phyloP scores from a whole-genome alignment of 805 yeast genomes.

The Yarrowia sp. region DNA sequence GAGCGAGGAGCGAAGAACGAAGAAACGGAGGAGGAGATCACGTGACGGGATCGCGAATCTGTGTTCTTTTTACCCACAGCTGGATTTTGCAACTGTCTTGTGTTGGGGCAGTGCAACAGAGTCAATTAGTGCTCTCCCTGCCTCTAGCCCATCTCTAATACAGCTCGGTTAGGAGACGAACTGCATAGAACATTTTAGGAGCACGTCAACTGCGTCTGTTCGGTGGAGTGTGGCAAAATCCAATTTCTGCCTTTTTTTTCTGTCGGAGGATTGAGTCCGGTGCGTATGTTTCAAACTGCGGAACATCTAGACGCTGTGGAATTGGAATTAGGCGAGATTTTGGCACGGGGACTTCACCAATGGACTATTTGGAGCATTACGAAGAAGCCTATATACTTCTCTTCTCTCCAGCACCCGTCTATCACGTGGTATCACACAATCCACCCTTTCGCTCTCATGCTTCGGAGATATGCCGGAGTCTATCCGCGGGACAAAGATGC shows the following conservation, averaged over 20 bases:
- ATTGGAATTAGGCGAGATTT: neutral
- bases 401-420: no score
- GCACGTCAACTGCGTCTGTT: neutral
- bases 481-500: conserved; percentile 4
- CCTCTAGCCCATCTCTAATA: neutral
- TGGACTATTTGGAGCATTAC: no score
- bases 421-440: no score
- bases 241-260: neutral
- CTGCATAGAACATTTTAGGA: neutral
- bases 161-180: neutral
- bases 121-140: no score
- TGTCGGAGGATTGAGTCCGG: conserved; percentile 12
- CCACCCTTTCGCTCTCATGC: no score
- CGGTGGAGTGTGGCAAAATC: neutral
- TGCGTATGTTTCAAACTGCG: neutral
- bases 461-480: conserved; percentile 21
- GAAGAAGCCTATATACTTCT: no score
- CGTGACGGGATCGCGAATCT: neutral
- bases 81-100: no score
- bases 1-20: conserved; percentile 8
- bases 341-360: neutral
- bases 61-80: no score
- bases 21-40: neutral
- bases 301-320: no score
- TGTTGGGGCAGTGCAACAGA: no score